phyloP scores from a whole-genome alignment of 768 basidiomycete genomes.

The Auriscalpium orientale region DNA sequence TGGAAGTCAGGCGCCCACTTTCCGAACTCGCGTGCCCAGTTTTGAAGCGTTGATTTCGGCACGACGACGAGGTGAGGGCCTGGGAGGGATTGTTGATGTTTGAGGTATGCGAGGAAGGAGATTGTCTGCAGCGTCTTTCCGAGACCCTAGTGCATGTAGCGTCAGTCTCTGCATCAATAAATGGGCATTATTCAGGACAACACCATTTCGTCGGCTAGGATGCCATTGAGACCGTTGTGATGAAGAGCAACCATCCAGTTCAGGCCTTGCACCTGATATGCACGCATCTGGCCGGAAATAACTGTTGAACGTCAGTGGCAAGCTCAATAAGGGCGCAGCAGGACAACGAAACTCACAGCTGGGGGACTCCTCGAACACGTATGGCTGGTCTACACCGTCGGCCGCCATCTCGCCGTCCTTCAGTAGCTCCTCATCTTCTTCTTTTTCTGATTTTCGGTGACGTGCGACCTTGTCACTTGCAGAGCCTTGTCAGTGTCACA shows the following conservation, averaged over 20 bases:
- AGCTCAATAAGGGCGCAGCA: no score
- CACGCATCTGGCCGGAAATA: constrained; percentile 84
- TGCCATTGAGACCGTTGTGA: constrained; percentile 94
- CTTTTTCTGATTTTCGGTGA: constrained; percentile 94
- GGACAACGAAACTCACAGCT: constrained; percentile 47
- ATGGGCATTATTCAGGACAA: constrained; percentile 4
- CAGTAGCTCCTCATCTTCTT: constrained; percentile 93
- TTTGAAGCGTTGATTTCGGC: constrained; percentile 97
- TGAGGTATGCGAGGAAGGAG: constrained; percentile 92
- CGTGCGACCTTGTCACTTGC: constrained; percentile 67
- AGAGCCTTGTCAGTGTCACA: neutral
- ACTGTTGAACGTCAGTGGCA: constrained; percentile 34
- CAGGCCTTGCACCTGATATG: constrained; percentile 91
- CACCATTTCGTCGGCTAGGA: constrained; percentile 95
- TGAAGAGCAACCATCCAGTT: constrained; percentile 98
- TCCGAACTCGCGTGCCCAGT: constrained; percentile 91
- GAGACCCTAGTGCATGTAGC: constrained; percentile 53
- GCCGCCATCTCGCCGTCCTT: constrained; percentile 77
- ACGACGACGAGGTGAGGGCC: constrained; percentile 96
- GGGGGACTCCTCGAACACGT: constrained; percentile 91
- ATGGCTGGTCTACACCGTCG: constrained; percentile 83
- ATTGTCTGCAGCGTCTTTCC: constrained; percentile 99
- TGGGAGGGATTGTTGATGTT: constrained; percentile 62
- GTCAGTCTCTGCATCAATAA: neutral
- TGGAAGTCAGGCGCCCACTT: constrained; percentile 88